phyloP scores from a whole-genome alignment of 2,329 filamentous ascomycete species.

The Botrytis sinoallii region DNA sequence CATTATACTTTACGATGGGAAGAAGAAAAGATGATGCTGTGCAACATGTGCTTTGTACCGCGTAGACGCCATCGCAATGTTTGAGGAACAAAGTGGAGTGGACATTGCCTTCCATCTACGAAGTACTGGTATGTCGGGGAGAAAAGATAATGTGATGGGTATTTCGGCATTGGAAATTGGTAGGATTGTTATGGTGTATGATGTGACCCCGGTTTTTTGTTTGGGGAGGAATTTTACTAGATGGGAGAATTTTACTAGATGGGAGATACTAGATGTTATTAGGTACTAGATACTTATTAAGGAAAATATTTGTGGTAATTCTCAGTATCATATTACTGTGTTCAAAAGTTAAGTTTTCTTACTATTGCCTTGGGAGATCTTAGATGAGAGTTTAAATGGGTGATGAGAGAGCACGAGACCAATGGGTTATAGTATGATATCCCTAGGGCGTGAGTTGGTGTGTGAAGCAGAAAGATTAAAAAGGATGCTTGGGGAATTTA shows the following conservation, averaged over 20 bases:
- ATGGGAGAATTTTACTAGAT: neutral
- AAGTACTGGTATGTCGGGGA: neutral
- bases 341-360: neutral
- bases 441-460: neutral
- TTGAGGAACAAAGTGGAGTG: neutral
- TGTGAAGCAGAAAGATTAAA: neutral
- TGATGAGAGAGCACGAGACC: neutral
- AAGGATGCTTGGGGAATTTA: neutral
- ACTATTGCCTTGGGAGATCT: neutral
- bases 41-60: neutral
- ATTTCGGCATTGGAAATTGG: neutral
- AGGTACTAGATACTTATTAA: neutral
- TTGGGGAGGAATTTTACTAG: neutral
- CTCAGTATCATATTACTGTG: no score
- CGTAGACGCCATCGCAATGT: neutral
- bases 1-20: neutral
- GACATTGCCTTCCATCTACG: neutral
- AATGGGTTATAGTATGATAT: neutral
- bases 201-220: neutral
- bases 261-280: no score
- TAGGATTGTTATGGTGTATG: neutral
- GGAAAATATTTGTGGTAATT: neutral
- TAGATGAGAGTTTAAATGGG: neutral
- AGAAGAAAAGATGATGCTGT: neutral
- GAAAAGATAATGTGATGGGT: neutral